Conservation (phyloP, 495 filamentous ascomycete genomes). For the Annulohypoxylon bovei region DNA sequence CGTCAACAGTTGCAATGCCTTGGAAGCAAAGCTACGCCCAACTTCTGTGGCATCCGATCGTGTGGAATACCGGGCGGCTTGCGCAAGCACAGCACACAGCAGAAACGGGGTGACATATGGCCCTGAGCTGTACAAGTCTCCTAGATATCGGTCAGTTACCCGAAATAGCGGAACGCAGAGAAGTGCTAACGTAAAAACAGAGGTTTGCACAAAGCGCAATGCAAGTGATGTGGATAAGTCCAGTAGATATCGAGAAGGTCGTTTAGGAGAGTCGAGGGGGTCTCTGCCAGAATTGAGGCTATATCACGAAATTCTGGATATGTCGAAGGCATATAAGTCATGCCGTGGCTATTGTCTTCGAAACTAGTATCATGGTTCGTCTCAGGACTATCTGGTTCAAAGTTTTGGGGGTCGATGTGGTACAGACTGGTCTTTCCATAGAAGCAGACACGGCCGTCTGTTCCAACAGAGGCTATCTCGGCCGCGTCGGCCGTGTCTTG, state of each 20-base stretch:
- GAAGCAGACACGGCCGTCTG: constrained; percentile 17
- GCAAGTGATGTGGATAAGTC: constrained; percentile 16
- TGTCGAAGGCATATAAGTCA: constrained; percentile 1
- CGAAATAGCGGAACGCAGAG: background rate
- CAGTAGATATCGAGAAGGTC: constrained; percentile 16
- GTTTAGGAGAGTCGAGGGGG: background rate
- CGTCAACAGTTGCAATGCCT: background rate
- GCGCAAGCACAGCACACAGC: background rate
- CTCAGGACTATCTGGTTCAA: constrained; percentile 10
- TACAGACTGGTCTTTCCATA: constrained; percentile 25
- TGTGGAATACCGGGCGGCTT: background rate
- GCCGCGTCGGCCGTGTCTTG: background rate
- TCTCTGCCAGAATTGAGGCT: constrained; percentile 2
- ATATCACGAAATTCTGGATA: background rate
- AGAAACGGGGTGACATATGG: constrained; percentile 5
- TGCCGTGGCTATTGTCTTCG: background rate
- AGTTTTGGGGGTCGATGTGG: constrained; percentile 17
- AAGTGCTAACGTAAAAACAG: constrained; percentile 13
- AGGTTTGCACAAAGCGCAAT: constrained; percentile 19
- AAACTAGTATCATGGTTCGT: constrained; percentile 1
- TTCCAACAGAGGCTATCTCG: constrained; percentile 17
- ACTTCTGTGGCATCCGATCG: background rate
- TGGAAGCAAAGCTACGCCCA: background rate
- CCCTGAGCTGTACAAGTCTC: background rate
- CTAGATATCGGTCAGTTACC: background rate